phyloP scores from a whole-genome alignment of 2,329 filamentous ascomycete species.

The Cercospora sp. region DNA sequence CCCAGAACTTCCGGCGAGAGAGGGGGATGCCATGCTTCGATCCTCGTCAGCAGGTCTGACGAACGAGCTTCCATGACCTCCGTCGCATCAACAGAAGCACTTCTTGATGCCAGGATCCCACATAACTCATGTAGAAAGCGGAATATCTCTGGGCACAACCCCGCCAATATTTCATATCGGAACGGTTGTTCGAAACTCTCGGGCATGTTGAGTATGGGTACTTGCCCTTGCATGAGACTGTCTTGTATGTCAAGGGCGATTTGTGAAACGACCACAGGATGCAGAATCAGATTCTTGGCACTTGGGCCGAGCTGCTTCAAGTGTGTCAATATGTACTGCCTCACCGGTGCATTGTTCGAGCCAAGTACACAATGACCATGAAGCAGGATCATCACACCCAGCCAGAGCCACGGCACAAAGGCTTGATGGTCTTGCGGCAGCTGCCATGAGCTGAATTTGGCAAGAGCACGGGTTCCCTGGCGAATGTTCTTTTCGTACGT shows the following conservation, averaged over 20 bases:
- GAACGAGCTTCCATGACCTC: neutral
- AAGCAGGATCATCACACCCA: conserved; percentile 4
- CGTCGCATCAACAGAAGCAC: neutral
- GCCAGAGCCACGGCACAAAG: conserved; percentile 17
- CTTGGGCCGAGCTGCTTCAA: neutral
- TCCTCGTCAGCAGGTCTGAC: neutral
- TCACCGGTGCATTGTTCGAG: conserved; percentile 3
- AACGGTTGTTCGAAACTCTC: neutral
- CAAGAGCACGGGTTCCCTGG: conserved; percentile 2
- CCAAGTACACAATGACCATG: conserved; percentile 13
- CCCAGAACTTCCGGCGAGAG: neutral
- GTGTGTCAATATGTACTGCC: conserved; percentile 6
- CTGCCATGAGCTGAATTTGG: neutral
- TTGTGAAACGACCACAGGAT: conserved; percentile 9
- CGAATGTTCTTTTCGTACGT: conserved; percentile 5
- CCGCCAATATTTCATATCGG: neutral
- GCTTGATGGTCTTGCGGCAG: neutral
- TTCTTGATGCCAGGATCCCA: neutral
- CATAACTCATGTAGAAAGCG: neutral
- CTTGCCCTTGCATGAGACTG: conserved; percentile 5
- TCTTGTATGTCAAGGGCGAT: conserved; percentile 12
- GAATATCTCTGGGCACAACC: neutral
- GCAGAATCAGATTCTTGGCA: neutral
- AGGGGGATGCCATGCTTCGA: conserved; percentile 1
- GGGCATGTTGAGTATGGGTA: conserved; percentile 10